Percentiles rank a stretch among this genome's conserved stretches.
These are phyloP conservation scores for Pestalotiopsis sp. DNA, from an alignment of 2,329 filamentous ascomycete genomes.

Conservation along the genomic window DNA sequence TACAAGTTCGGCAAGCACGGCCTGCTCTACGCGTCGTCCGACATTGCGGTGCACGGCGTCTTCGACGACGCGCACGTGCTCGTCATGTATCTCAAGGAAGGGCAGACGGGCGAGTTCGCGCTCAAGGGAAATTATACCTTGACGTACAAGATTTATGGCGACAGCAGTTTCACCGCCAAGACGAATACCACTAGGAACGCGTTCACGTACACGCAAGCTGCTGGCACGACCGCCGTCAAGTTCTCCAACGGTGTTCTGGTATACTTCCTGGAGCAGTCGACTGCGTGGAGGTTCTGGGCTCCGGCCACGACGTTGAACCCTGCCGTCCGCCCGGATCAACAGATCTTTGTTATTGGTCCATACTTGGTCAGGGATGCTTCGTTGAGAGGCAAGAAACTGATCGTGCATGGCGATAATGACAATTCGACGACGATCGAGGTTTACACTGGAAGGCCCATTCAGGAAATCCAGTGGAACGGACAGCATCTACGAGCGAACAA, in stretches of 20 bases:
- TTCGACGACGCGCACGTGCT: slow-evolving; percentile 47
- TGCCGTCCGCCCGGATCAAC: slow-evolving; percentile 42
- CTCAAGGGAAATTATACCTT: slow-evolving; percentile 41
- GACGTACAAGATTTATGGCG: slow-evolving; percentile 43
- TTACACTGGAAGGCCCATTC: slow-evolving; percentile 54
- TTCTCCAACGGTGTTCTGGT: slow-evolving; percentile 52
- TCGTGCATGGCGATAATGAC: slow-evolving; percentile 66
- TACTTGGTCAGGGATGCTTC: slow-evolving; percentile 59
- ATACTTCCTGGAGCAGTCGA: slow-evolving; percentile 54
- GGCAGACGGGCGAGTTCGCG: slow-evolving; percentile 52
- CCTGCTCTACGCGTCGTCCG: slow-evolving; percentile 53
- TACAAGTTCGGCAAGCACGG: slow-evolving; percentile 49
- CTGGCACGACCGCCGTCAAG: slow-evolving; percentile 47
- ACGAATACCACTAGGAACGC: slow-evolving; percentile 29
- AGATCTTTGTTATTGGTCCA: slow-evolving; percentile 59
- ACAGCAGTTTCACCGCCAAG: slow-evolving; percentile 34
- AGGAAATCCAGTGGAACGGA: slow-evolving; percentile 65
- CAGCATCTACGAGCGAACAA: slow-evolving; percentile 39
- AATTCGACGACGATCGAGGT: slow-evolving; percentile 63
- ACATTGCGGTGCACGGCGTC: slow-evolving; percentile 49
- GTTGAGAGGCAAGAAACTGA: slow-evolving; percentile 49
- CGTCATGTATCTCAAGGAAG: slow-evolving; percentile 50
- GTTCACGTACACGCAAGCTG: slow-evolving; percentile 49
- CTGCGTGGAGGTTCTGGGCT: slow-evolving; percentile 60
- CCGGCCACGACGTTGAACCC: slow-evolving; percentile 47